Evolutionary conservation across 495 filamentous ascomycete species (phyloP).

Genomic region (Trichoderma virens): DNA sequence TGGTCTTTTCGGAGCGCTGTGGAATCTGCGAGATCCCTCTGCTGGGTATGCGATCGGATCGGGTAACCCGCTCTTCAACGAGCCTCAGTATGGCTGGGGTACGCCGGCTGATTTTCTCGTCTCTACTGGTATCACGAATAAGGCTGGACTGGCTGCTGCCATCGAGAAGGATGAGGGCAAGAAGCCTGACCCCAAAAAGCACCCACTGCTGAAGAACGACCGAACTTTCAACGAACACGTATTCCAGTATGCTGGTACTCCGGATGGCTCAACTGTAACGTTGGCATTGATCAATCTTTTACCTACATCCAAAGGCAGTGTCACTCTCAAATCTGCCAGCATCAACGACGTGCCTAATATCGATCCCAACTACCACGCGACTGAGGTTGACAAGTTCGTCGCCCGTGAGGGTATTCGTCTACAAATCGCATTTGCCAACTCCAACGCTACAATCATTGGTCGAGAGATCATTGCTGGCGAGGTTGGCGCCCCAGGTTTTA

Average conservation of each 20-base stretch:
- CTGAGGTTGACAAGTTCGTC: constrained; percentile 14
- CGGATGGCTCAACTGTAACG: constrained; percentile 17
- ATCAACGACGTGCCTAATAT: constrained; percentile 35
- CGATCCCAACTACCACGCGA: constrained; percentile 25
- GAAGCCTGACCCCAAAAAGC: constrained; percentile 11
- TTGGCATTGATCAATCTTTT: constrained; percentile 15
- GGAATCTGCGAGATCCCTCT: constrained; percentile 16
- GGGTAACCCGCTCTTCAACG: constrained; percentile 19
- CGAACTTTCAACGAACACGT: constrained; percentile 14
- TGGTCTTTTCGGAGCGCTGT: constrained; percentile 20
- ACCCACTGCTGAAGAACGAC: constrained; percentile 12
- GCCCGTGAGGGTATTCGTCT: constrained; percentile 13
- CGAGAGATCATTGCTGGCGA: constrained; percentile 19
- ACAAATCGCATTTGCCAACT: constrained; percentile 10
- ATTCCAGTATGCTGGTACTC: constrained; percentile 20
- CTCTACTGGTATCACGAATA: constrained; percentile 15
- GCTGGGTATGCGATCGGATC: constrained; percentile 25
- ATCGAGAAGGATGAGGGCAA: constrained; percentile 22
- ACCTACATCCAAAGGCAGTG: constrained; percentile 33
- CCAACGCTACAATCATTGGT: constrained; percentile 20
- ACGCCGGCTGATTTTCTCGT: constrained; percentile 25
- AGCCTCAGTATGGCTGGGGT: constrained; percentile 25
- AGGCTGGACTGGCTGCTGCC: constrained; percentile 21
- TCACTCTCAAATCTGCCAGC: constrained; percentile 30
- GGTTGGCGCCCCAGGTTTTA: constrained; percentile 15